phyloP scores from a whole-genome alignment of 169 alveolate species.

The Plasmodium malariae region DNA sequence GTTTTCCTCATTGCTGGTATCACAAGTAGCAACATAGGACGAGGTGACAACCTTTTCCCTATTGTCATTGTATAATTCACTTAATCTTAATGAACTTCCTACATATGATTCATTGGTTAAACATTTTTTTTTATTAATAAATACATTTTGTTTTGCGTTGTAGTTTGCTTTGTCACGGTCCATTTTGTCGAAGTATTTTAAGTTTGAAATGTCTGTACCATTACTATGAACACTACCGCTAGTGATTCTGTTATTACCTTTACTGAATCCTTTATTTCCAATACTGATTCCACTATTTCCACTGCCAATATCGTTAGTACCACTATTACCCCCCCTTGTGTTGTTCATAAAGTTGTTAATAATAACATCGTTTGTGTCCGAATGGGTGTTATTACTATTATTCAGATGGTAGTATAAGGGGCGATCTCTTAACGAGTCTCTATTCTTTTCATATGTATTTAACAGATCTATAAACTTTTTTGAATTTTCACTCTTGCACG shows the following conservation, averaged over 20 bases:
- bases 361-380: conserved; percentile 10
- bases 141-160: background rate
- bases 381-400: background rate
- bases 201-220: no score
- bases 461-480: background rate
- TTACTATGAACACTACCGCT: no score
- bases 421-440: background rate
- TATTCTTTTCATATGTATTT: background rate
- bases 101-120: background rate
- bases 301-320: background rate
- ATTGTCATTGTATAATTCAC: background rate
- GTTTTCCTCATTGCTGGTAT: background rate
- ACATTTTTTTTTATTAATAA: no score
- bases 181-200: background rate
- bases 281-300: background rate
- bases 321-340: background rate
- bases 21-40: background rate
- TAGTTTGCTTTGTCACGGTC: background rate
- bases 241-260: no score
- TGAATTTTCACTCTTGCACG: background rate
- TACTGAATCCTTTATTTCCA: no score
- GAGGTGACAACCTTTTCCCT: background rate
- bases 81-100: background rate
- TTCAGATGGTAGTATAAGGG: background rate
- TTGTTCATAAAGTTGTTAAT: conserved; percentile 42